These are phyloP conservation scores for Gloeopeniophorella convolvens DNA, from an alignment of 768 basidiomycete species.

Conservation along the genomic window DNA sequence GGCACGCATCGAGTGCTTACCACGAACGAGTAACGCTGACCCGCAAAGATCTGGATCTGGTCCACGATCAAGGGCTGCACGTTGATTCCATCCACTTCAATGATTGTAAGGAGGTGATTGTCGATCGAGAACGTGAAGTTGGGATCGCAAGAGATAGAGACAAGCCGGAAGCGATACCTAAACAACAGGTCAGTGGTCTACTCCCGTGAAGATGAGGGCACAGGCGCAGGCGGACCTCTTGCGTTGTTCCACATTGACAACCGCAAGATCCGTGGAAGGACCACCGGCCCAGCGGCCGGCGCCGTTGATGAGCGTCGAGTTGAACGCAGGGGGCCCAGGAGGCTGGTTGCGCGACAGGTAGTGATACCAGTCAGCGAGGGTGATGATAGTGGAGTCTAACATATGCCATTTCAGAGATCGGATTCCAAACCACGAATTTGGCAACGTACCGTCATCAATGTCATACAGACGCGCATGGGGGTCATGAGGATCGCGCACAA, in stretches of 20 bases:
- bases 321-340: background rate
- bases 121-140: slow-evolving; percentile 41
- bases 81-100: slow-evolving; percentile 41
- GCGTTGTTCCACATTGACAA: slow-evolving; percentile 34
- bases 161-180: slow-evolving; percentile 34
- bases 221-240: slow-evolving; percentile 18
- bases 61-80: slow-evolving; percentile 35
- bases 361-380: slow-evolving; percentile 32
- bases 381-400: slow-evolving; percentile 35
- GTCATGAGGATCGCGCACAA: slow-evolving; percentile 26
- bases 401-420: background rate
- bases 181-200: background rate
- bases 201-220: background rate
- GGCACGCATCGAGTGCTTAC: slow-evolving; percentile 17
- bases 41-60: slow-evolving; percentile 39
- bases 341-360: background rate
- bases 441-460: slow-evolving; percentile 30
- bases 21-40: slow-evolving; percentile 48
- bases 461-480: slow-evolving; percentile 26
- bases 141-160: slow-evolving; percentile 40
- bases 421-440: background rate
- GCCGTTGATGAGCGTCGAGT: slow-evolving; percentile 29
- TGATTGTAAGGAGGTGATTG: slow-evolving; percentile 38
- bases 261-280: slow-evolving; percentile 30
- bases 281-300: slow-evolving; percentile 34